Evolutionary conservation across 768 basidiomycete species (phyloP).

Genomic region (Clitopilus hobsonii): DNA sequence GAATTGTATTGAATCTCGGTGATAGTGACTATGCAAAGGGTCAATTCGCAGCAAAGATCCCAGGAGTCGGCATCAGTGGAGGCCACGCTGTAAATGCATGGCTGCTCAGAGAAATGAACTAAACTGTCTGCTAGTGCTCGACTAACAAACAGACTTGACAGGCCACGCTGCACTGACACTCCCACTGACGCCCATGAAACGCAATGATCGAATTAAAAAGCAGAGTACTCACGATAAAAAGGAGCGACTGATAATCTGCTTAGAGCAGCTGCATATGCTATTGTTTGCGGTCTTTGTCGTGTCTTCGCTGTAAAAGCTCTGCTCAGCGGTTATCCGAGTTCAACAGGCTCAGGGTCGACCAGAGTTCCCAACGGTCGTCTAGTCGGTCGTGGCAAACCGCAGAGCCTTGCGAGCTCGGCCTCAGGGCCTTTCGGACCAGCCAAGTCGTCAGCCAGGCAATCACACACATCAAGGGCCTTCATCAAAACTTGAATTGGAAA

Average conservation of each 20-base stretch:
- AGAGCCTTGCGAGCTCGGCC: not conserved
- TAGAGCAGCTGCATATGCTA: not conserved
- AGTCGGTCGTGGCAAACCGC: not conserved
- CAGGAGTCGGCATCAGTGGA: not conserved
- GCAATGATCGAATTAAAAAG: not conserved
- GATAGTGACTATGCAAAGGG: not conserved
- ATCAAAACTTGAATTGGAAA: not conserved
- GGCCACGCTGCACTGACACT: not conserved
- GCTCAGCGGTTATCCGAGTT: not conserved
- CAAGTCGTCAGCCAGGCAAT: not conserved
- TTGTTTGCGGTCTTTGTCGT: not conserved
- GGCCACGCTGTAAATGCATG: not conserved
- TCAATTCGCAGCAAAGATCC: not conserved
- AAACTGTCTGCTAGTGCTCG: not conserved
- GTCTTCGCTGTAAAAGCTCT: not conserved
- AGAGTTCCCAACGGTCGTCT: not conserved
- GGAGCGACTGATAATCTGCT: not conserved
- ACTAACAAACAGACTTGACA: slow-evolving; percentile 1
- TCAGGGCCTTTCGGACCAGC: not conserved
- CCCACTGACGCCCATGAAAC: not conserved
- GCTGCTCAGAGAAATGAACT: not conserved
- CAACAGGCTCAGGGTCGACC: not conserved
- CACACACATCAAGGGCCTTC: not conserved
- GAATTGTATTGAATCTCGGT: not conserved
- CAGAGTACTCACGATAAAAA: not conserved